Conservation (phyloP, 208 protist species). For the Wallacemonas sp. region DNA sequence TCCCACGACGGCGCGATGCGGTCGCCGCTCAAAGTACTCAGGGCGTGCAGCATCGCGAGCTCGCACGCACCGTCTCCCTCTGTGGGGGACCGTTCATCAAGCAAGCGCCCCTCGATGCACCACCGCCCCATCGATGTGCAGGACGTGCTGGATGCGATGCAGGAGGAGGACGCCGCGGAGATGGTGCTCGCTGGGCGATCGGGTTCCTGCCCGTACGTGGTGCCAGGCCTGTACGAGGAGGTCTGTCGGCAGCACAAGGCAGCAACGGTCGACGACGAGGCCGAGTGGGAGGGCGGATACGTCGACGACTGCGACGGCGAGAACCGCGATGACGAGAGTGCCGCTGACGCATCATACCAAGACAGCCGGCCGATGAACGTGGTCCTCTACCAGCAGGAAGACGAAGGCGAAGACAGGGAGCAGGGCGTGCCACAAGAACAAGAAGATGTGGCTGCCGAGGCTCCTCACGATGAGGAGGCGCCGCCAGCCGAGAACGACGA, state of each 20-base stretch:
- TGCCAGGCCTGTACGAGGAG: not conserved
- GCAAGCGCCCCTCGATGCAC: slow-evolving; percentile 11
- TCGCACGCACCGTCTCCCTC: not conserved
- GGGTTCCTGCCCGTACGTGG: not conserved
- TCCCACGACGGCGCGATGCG: not conserved
- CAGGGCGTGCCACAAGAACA: not conserved
- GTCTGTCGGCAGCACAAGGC: not conserved
- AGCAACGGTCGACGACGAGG: not conserved
- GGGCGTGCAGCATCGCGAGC: not conserved
- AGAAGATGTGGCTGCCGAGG: not conserved
- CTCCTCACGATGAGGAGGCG: not conserved
- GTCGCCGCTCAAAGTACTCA: not conserved
- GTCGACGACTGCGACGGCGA: not conserved
- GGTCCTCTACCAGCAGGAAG: too few relatives aligned
- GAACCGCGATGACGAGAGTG: not conserved
- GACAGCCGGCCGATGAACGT: too few relatives aligned
- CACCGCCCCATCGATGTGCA: not conserved
- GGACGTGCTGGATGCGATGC: not conserved
- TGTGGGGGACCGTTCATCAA: not conserved
- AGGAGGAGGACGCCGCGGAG: not conserved
- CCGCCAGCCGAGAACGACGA: not conserved
- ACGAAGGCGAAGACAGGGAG: not conserved
- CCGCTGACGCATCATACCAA: not conserved
- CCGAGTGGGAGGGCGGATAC: not conserved
- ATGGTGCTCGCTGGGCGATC: not conserved